Conservation (phyloP, 345 rosid genomes). For the Linum trigynum region DNA sequence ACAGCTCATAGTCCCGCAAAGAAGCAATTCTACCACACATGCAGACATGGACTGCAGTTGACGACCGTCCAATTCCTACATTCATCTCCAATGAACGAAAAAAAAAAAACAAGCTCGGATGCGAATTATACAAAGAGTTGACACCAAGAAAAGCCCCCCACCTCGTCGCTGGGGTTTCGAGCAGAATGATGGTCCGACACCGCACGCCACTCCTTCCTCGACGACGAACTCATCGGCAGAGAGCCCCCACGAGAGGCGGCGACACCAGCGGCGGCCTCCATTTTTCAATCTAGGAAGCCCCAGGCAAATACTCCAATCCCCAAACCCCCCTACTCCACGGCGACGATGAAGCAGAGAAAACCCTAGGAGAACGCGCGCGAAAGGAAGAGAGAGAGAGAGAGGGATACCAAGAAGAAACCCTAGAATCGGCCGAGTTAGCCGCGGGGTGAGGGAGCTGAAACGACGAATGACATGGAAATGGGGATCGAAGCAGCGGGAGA, state of each 20-base stretch:
- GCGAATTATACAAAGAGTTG: background rate
- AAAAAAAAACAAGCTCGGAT: background rate
- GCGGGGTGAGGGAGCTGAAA: background rate
- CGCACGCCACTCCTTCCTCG: constrained; percentile 93
- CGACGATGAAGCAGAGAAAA: constrained; percentile 1
- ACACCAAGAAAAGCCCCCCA: constrained; percentile 15
- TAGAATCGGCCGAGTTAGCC: constrained; percentile 13
- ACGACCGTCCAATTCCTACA: background rate
- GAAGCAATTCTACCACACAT: background rate
- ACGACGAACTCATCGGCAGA: constrained; percentile 41
- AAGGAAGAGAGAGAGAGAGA: constrained; percentile 12
- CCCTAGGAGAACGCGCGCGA: background rate
- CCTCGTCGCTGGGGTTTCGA: constrained; percentile 51
- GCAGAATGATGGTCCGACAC: constrained; percentile 62
- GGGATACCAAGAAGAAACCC: constrained; percentile 15
- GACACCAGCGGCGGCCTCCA: constrained; percentile 70
- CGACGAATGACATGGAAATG: background rate
- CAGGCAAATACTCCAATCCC: constrained; percentile 17
- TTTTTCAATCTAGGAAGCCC: constrained; percentile 19
- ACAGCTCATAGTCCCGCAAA: background rate
- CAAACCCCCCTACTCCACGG: background rate
- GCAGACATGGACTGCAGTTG: background rate
- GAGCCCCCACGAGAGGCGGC: constrained; percentile 59
- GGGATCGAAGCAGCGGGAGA: background rate
- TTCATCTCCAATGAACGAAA: background rate